Evolutionary conservation across 768 basidiomycete genomes (phyloP), one percentile per base, ranked within the genome.

Genomic region (Lentinus tigrinus): DNA sequence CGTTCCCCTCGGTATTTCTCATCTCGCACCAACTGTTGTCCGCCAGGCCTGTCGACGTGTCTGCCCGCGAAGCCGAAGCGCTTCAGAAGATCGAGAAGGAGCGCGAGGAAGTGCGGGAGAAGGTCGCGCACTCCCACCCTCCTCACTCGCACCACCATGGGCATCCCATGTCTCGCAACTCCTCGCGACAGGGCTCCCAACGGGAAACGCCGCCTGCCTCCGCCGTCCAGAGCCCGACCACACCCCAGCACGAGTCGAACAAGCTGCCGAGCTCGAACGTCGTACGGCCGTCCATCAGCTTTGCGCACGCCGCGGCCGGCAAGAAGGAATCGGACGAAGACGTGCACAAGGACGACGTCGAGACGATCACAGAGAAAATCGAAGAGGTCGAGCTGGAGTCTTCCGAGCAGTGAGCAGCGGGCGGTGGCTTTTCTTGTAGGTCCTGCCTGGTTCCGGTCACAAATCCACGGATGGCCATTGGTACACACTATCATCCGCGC

Each of bases 1-100:
- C 24, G 26, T 26, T 64, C 3, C 47, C 39, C 19, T 24, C 47
- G 11, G 9, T 23, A 26, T 13, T 26, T 38, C 8, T 34, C 16
- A 14, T 31, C 7, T 13, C 10, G 49, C n/a, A 36, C 19, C 26
- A 14, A 11, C 51, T 31, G 21, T 24, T 61, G 17, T 58, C 51
- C 13, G 28, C 28, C 56, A 92, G 90, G 65, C 94, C 96, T 13
- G 89, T 98, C 21, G 95, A 98, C 70, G 85, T 89, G 17, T 78
- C 88, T 34, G 76, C 81, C 0, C 83, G 84, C 52, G 95, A 98
- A 67, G 87, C 84, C 54, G 88, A 85, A 69, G 84, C 93, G 9
- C 73, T 83, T 28, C 84, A 90, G 46, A 85, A 87, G 28, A 70
- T 93, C 38, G 86, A 89, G 63, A 82, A 82, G 61, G 87, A 89